phyloP scores from a whole-genome alignment of 1,284 basidiomycete genomes.

The Cryptococcus sp. region DNA sequence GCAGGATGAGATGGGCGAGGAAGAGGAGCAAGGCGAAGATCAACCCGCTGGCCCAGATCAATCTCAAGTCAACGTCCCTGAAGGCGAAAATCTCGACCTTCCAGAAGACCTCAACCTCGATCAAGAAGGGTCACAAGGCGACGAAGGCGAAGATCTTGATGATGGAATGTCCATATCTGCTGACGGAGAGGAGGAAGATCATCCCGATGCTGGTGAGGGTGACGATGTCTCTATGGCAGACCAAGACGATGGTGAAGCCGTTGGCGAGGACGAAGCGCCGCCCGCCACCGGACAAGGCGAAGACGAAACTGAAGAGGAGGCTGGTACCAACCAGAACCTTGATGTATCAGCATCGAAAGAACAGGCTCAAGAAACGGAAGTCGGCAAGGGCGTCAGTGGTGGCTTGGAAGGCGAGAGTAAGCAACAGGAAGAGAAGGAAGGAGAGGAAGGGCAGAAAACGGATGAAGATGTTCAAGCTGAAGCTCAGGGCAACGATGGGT shows the following conservation, averaged over 20 bases:
- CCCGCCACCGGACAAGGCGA: conserved; percentile 43
- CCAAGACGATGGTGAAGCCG: conserved; percentile 43
- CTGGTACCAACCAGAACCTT: conserved; percentile 41
- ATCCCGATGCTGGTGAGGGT: conserved; percentile 27
- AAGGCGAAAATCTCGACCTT: conserved; percentile 76
- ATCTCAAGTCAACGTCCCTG: conserved; percentile 65
- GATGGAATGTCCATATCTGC: conserved; percentile 28
- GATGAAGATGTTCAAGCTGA: conserved; percentile 44
- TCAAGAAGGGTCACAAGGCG: conserved; percentile 55
- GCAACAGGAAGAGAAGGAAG: conserved; percentile 33
- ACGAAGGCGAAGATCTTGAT: conserved; percentile 52
- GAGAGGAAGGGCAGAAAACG: conserved; percentile 25
- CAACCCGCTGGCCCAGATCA: conserved; percentile 61
- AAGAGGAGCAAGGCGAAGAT: conserved; percentile 47
- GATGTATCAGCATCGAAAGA: conserved; percentile 44
- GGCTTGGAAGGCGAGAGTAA: conserved; percentile 40
- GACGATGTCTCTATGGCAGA: conserved; percentile 43
- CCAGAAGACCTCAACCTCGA: conserved; percentile 78
- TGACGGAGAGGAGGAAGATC: conserved; percentile 51
- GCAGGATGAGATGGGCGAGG: conserved; percentile 50
- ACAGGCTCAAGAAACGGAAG: conserved; percentile 40
- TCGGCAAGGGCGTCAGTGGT: conserved; percentile 42
- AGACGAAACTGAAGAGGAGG: conserved; percentile 49
- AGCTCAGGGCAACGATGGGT: conserved; percentile 34
- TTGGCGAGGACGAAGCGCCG: conserved; percentile 40